A percentile compares a stretch with the other conserved stretches of the same genome.
Conservation (phyloP, 116 monocot species). For the Phalaenopsis hybrid region DNA sequence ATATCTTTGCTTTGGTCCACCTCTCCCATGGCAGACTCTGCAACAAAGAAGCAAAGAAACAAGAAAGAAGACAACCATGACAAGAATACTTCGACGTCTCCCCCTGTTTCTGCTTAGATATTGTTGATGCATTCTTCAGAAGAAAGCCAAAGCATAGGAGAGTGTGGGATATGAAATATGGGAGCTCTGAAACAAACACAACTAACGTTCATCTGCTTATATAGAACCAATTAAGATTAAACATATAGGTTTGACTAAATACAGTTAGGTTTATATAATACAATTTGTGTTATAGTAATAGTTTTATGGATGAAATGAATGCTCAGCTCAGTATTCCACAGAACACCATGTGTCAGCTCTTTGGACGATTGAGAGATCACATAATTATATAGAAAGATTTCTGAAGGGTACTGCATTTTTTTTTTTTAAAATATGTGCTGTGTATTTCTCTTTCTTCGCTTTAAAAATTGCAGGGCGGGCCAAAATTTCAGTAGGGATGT, state of each 20-base stretch:
- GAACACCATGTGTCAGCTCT: slow-evolving; percentile 1
- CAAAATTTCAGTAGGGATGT: too few relatives aligned
- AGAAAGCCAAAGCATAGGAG: background rate
- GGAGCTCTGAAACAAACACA: background rate
- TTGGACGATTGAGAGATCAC: background rate
- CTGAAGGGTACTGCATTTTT: background rate
- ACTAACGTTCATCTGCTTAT: background rate
- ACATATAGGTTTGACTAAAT: background rate
- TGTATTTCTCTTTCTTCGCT: background rate
- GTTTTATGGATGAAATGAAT: background rate
- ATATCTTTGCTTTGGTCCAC: background rate
- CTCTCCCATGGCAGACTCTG: background rate
- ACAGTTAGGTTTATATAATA: background rate
- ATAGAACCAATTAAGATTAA: background rate
- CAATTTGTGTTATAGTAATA: background rate
- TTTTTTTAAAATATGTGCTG: background rate
- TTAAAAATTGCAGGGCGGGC: too few relatives aligned
- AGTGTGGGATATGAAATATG: background rate
- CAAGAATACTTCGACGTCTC: background rate
- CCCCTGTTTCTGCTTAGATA: background rate
- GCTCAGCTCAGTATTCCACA: background rate
- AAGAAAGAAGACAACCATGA: background rate
- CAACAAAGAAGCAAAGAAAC: background rate
- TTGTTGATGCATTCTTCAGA: background rate
- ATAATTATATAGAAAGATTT: background rate